Evolutionary conservation across 179 eudicot species (phyloP).

Genomic region (Monotropa hypopitys): DNA sequence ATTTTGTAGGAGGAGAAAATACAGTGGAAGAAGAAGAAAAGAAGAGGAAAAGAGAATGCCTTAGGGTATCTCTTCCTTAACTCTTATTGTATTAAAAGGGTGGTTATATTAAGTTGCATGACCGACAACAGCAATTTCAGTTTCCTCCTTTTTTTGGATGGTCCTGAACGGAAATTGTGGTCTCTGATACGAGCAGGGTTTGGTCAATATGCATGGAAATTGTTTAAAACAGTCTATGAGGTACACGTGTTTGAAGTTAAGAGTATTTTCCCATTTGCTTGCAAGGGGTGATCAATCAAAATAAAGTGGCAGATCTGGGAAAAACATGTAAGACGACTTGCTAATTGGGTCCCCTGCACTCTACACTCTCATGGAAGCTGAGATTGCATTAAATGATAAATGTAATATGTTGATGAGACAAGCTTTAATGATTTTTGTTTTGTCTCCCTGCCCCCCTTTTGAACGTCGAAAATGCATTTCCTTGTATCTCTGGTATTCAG

Average conservation of each 20-base stretch:
- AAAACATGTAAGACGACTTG: neutral
- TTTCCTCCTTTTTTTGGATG: neutral
- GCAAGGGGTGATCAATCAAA: neutral
- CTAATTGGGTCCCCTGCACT: neutral
- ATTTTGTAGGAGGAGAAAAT: neutral
- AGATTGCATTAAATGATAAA: neutral
- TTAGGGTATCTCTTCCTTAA: neutral
- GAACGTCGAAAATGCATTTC: neutral
- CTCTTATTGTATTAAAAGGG: neutral
- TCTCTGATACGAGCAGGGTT: neutral
- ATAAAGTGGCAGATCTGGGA: neutral
- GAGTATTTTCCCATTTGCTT: neutral
- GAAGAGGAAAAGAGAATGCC: neutral
- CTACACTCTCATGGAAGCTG: neutral
- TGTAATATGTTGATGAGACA: neutral
- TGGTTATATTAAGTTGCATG: neutral
- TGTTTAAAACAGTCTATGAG: neutral
- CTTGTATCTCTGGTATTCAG: neutral
- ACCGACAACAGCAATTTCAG: neutral
- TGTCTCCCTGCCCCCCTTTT: neutral
- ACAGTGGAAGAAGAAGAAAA: neutral
- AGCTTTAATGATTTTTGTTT: neutral
- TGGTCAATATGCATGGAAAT: neutral
- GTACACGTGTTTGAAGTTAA: neutral
- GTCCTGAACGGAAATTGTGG: neutral